These are phyloP conservation scores for Pichia heedii DNA, from an alignment of 805 yeast genomes.

Conservation along the genomic window DNA sequence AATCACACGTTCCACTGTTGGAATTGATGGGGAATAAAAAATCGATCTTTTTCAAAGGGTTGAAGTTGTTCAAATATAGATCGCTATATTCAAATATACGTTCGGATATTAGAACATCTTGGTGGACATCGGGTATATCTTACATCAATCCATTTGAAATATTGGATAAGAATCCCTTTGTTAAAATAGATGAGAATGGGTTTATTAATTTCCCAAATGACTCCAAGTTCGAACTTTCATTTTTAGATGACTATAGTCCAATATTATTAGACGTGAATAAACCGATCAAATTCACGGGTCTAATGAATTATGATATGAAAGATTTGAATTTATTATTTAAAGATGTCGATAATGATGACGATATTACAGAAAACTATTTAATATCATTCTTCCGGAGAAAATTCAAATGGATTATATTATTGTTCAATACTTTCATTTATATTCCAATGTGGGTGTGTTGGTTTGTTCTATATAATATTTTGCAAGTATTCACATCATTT, in stretches of 20 bases:
- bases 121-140: constrained; percentile 75
- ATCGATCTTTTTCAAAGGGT: constrained; percentile 51
- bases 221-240: constrained; percentile 32
- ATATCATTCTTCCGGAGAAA: constrained; percentile 17
- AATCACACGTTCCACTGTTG: constrained; percentile 39
- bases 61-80: constrained; percentile 42
- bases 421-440: constrained; percentile 37
- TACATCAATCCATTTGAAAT: constrained; percentile 48
- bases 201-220: constrained; percentile 33
- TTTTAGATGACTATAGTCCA: constrained; percentile 45
- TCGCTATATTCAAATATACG: constrained; percentile 66
- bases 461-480: constrained; percentile 35
- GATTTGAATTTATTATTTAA: neutral
- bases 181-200: constrained; percentile 34
- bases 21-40: constrained; percentile 55
- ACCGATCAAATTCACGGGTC: constrained; percentile 29
- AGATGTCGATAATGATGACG: constrained; percentile 9
- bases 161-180: constrained; percentile 25
- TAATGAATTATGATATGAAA: constrained; percentile 12
- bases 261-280: constrained; percentile 44
- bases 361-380: constrained; percentile 11
- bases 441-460: constrained; percentile 61
- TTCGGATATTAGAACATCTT: constrained; percentile 73
- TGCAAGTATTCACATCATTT: constrained; percentile 30
- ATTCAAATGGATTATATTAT: constrained; percentile 40